Conservation (phyloP, 169 alveolate species). For the Perkinsus olseni region DNA sequence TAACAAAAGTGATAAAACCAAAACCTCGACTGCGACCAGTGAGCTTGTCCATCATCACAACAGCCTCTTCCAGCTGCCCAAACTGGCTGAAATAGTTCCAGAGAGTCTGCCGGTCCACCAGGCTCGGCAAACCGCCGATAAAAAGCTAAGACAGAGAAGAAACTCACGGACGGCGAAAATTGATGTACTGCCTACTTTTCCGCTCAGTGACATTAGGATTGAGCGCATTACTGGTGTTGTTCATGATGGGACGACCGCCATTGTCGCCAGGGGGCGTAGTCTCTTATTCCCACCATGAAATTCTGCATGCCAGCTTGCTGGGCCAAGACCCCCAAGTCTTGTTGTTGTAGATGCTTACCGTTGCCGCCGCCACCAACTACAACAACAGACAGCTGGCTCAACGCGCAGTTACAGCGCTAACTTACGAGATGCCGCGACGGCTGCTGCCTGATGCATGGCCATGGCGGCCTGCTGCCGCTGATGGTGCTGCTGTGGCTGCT, state of each 20-base stretch:
- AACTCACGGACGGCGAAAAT: neutral
- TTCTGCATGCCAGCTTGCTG: neutral
- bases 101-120: conserved; percentile 10
- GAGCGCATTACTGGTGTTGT: neutral
- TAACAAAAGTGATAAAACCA: conserved; percentile 61
- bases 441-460: neutral
- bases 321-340: neutral
- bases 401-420: no score
- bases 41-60: conserved; percentile 33
- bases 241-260: neutral
- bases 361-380: neutral
- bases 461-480: neutral
- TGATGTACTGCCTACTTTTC: neutral
- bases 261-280: neutral
- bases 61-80: conserved; percentile 40
- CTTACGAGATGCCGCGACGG: neutral
- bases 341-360: neutral
- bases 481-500: neutral
- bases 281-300: neutral
- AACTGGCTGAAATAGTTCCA: conserved; percentile 29
- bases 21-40: conserved; percentile 74
- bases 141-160: conserved; percentile 33
- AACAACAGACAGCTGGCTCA: neutral
- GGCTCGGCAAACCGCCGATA: conserved; percentile 63
- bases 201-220: neutral